Percentiles rank a stretch among this genome's conserved stretches.
Conservation (phyloP, 768 basidiomycete genomes). For the Mycena floridula region DNA sequence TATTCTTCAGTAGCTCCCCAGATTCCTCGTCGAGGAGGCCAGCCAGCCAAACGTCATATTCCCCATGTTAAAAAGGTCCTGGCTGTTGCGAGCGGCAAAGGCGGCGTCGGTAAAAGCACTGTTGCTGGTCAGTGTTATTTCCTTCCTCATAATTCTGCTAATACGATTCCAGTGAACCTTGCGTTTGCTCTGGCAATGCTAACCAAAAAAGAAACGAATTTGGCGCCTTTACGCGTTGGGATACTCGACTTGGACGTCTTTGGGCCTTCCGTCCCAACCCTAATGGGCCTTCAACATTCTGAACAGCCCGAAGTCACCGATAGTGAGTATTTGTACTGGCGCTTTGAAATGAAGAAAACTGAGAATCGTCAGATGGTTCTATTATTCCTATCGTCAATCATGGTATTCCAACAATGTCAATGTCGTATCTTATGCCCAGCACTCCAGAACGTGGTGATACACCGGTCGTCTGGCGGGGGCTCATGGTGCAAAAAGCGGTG, state of each 20-base stretch:
- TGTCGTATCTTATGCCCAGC: conserved; percentile 85
- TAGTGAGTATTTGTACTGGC: too few relatives aligned
- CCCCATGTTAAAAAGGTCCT: conserved; percentile 76
- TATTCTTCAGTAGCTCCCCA: conserved; percentile 28
- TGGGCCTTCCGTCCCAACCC: conserved; percentile 87
- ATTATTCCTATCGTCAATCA: conserved; percentile 83
- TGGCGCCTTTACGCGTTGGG: conserved; percentile 71
- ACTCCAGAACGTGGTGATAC: conserved; percentile 60
- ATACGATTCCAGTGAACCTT: conserved; percentile 56
- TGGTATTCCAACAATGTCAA: conserved; percentile 91
- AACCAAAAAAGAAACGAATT: too few relatives aligned
- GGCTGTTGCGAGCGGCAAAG: conserved; percentile 88
- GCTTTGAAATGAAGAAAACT: too few relatives aligned
- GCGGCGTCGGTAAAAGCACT: conserved; percentile 94
- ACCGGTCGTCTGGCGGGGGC: conserved; percentile 90
- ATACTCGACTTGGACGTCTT: conserved; percentile 94
- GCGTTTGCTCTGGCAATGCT: conserved; percentile 64
- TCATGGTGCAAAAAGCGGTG: conserved; percentile 98
- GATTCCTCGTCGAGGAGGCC: conserved; percentile 53
- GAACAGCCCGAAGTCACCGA: conserved; percentile 75
- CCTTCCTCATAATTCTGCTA: conserved; percentile 6
- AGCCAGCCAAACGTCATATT: conserved; percentile 49
- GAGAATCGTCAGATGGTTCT: too few relatives aligned
- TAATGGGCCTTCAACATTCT: conserved; percentile 80
- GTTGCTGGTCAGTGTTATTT: conserved; percentile 66